Evolutionary conservation across 148 eudicot genomes (phyloP).

Genomic region (Persicaria maculosa): DNA sequence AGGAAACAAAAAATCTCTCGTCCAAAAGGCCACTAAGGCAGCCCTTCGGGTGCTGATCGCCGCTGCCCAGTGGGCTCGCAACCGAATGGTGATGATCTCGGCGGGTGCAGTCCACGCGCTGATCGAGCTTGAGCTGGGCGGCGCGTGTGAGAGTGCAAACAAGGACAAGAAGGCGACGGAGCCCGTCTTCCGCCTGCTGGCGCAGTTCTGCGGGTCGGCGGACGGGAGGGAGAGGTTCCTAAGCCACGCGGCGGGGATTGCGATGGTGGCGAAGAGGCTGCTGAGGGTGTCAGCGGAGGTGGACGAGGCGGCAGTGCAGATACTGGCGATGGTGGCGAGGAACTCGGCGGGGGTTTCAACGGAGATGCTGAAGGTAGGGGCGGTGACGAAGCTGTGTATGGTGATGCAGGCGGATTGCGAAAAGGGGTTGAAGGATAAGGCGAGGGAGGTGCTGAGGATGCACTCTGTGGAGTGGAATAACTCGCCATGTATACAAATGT

Average conservation of each 20-base stretch:
- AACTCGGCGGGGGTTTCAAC: constrained; percentile 30
- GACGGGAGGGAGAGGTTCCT: constrained; percentile 60
- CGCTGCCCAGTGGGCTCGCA: constrained; percentile 37
- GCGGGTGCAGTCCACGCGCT: constrained; percentile 32
- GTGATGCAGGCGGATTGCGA: constrained; percentile 52
- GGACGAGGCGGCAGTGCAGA: constrained; percentile 45
- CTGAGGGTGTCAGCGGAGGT: constrained; percentile 45
- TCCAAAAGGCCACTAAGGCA: neutral
- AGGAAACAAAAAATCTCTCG: neutral
- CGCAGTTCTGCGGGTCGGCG: constrained; percentile 50
- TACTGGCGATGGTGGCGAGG: constrained; percentile 31
- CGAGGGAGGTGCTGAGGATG: constrained; percentile 48
- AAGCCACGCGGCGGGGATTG: constrained; percentile 41
- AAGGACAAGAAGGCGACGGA: constrained; percentile 33
- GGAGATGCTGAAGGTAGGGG: constrained; percentile 68
- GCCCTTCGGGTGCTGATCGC: constrained; percentile 7
- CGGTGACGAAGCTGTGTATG: constrained; percentile 60
- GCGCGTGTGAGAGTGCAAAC: neutral
- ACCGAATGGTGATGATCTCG: constrained; percentile 27
- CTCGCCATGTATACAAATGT: constrained; percentile 65
- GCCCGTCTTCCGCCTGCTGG: constrained; percentile 39
- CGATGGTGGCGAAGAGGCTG: constrained; percentile 41
- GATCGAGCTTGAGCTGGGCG: constrained; percentile 40
- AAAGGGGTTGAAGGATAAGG: constrained; percentile 45
- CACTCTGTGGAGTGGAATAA: constrained; percentile 58